These are phyloP conservation scores for Drosera spatulata DNA, from an alignment of 179 eudicot species.

Conservation along the genomic window DNA sequence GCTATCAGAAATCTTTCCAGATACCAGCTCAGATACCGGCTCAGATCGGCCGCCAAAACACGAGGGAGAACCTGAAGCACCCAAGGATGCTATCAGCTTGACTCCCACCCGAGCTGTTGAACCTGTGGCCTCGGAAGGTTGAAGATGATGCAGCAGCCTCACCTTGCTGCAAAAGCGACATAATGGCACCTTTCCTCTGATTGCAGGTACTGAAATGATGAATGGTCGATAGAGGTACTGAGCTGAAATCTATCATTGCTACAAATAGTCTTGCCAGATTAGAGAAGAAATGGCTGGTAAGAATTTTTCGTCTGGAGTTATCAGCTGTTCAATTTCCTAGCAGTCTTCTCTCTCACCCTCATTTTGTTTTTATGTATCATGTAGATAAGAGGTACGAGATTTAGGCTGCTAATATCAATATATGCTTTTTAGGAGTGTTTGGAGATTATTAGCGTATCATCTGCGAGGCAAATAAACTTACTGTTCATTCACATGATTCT, in stretches of 20 bases:
- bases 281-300: too few relatives aligned
- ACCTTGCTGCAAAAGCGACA: too few relatives aligned
- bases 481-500: not conserved
- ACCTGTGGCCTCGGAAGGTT: too few relatives aligned
- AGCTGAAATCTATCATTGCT: too few relatives aligned
- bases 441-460: too few relatives aligned
- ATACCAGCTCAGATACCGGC: not conserved
- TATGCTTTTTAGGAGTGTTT: too few relatives aligned
- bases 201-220: too few relatives aligned
- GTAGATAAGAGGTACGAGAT: not conserved
- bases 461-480: not conserved
- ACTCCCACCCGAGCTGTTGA: not conserved
- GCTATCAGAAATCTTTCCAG: slow-evolving; percentile 39
- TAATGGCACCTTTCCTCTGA: too few relatives aligned
- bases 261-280: too few relatives aligned
- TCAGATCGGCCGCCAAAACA: not conserved
- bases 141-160: too few relatives aligned
- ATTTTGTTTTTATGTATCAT: not conserved
- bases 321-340: not conserved
- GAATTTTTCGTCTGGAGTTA: not conserved
- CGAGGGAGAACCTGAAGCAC: slow-evolving; percentile 2
- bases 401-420: not conserved
- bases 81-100: not conserved
- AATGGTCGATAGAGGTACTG: too few relatives aligned
- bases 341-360: not conserved